These are phyloP conservation scores for Aphanomyces cochlioides DNA, from an alignment of 352 stramenopile genomes.

Conservation along the genomic window DNA sequence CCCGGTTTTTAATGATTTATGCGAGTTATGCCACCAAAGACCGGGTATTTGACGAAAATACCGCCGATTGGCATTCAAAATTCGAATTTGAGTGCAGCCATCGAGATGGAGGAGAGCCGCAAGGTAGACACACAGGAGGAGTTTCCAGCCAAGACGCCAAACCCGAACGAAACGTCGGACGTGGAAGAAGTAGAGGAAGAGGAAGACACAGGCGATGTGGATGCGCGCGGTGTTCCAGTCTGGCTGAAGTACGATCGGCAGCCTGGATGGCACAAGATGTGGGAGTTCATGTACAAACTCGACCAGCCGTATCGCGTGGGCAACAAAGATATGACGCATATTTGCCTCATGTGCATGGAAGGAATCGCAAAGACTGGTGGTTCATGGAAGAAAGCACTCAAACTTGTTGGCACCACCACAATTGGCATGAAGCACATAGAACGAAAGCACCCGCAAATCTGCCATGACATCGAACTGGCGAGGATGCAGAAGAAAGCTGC, in stretches of 20 bases:
- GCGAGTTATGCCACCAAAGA: not conserved
- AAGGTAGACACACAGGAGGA: not conserved
- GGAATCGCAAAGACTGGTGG: constrained; percentile 9
- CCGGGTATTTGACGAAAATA: not conserved
- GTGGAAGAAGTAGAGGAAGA: constrained; percentile 21
- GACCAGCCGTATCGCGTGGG: constrained; percentile 14
- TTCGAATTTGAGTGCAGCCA: constrained; percentile 6
- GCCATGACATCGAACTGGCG: constrained; percentile 15
- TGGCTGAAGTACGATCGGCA: constrained; percentile 17
- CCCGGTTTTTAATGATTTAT: constrained; percentile 1
- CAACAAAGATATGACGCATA: constrained; percentile 20
- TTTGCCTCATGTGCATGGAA: constrained; percentile 24
- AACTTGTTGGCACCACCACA: constrained; percentile 1
- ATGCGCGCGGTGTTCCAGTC: constrained; percentile 1
- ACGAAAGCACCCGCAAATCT: constrained; percentile 13
- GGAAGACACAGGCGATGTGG: constrained; percentile 3
- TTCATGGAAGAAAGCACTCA: constrained; percentile 16
- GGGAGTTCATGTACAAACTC: constrained; percentile 24
- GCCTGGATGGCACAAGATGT: constrained; percentile 19
- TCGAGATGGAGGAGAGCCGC: constrained; percentile 3
- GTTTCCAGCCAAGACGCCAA: not conserved
- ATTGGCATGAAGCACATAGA: constrained; percentile 24
- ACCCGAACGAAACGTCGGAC: constrained; percentile 5
- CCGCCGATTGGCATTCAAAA: constrained; percentile 5
- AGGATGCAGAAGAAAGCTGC: constrained; percentile 3